Base-by-base conservation (phyloP, 2,329 filamentous ascomycete species). In the Blumeriella jaapii region DNA sequence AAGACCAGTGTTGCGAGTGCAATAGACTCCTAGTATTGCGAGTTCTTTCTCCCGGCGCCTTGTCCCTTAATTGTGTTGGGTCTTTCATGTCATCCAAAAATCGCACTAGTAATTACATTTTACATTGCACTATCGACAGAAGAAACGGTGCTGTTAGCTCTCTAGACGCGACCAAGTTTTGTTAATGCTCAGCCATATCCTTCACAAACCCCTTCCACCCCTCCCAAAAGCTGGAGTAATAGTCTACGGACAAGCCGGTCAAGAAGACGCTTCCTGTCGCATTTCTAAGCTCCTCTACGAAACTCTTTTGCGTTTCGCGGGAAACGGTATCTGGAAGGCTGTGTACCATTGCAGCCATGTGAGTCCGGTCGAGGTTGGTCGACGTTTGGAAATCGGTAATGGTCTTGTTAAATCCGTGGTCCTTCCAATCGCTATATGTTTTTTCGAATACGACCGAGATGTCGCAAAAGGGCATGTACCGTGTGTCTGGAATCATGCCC, bases 361-460 rank as follows among this genome's bases (percentile, higher is more conserved):
- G 47, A 14, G 50, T 40, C 16, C 59, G 53, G 35, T 54, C 48
- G 38, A 48, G 51, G 20, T 53, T 44, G n/a, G 53, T 16, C 2
- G 26, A 28, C 2, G 25, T 33, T 17, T 33, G 39, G 34, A 61
- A 56, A 6, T 38, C 26, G 3, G 36, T 28, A 39, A 61, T 58
- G 12, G 55, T 36, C 14, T 55, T 55, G 17, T 52, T 50, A 8
- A 55, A 48, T 15, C 52, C 39, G 14, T 56, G 49, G 23, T 55
- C 48, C 23, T 56, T 49, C 47, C 61, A 63, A 13, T 54, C 59
- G 13, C 49, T 46, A 40, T 60, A 63, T 9, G 56, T 54, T 29
- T 51, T 59, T 41, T 64, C 61, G 33, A 64, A 62, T 1, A 64
- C 56, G 9, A 62, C 58, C 1, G 57, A 61, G 34, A 58, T 53